phyloP scores from a whole-genome alignment of 768 basidiomycete species.

The Panus rudis region DNA sequence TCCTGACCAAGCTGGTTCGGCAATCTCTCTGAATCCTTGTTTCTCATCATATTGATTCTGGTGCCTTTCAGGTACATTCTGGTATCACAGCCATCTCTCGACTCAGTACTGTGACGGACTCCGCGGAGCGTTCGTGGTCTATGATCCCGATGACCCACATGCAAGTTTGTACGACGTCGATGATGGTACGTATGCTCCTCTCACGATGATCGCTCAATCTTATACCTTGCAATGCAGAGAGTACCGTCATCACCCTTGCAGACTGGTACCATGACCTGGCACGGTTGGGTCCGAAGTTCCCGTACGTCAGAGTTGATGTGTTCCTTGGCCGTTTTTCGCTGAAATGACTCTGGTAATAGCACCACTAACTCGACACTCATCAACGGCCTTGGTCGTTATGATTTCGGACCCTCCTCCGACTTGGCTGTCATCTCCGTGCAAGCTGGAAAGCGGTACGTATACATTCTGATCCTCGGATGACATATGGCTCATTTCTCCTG shows the following conservation, averaged over 20 bases:
- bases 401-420: neutral
- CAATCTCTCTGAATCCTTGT: conserved; percentile 17
- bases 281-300: conserved; percentile 1
- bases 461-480: neutral
- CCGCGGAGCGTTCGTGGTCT: conserved; percentile 32
- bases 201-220: neutral
- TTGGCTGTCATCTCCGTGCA: conserved; percentile 41
- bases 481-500: conserved; percentile 2
- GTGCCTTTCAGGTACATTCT: conserved; percentile 5
- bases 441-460: conserved; percentile 15
- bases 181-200: conserved; percentile 7
- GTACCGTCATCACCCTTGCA: conserved; percentile 7
- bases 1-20: conserved; percentile 5
- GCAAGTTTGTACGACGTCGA: conserved; percentile 15
- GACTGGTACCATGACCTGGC: conserved; percentile 7
- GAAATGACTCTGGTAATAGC: neutral
- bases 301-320: neutral
- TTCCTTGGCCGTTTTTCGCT: neutral
- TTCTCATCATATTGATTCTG: conserved; percentile 29
- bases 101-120: conserved; percentile 23
- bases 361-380: conserved; percentile 4
- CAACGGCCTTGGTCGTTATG: conserved; percentile 5
- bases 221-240: conserved; percentile 1
- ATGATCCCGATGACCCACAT: conserved; percentile 30
- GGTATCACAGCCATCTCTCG: conserved; percentile 9